These are phyloP conservation scores for Luffa acutangula DNA, from an alignment of 306 rosid species.

Conservation along the genomic window DNA sequence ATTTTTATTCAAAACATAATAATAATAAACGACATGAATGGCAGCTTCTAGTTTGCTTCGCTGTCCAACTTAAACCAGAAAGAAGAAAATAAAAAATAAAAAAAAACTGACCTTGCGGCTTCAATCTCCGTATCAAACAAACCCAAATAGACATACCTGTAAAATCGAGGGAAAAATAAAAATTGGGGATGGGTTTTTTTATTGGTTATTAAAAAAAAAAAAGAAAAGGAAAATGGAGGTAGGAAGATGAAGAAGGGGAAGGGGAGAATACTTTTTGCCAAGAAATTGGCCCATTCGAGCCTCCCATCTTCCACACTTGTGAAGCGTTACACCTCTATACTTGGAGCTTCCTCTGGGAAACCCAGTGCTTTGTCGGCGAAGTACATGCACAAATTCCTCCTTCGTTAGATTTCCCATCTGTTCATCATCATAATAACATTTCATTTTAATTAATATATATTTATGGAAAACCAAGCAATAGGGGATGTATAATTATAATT, in stretches of 20 bases:
- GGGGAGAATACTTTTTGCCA: conserved; percentile 65
- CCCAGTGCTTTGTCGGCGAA: conserved; percentile 98
- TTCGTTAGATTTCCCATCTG: conserved; percentile 91
- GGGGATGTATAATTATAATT: neutral
- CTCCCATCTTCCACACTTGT: conserved; percentile 99
- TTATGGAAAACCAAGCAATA: too few relatives aligned
- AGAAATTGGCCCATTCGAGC: conserved; percentile 98
- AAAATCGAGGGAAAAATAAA: conserved; percentile 8
- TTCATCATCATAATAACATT: neutral
- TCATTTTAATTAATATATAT: too few relatives aligned
- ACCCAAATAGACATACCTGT: conserved; percentile 90
- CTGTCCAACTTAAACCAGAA: neutral
- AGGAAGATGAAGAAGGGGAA: neutral
- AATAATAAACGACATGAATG: neutral
- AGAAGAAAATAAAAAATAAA: neutral
- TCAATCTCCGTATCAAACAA: conserved; percentile 89
- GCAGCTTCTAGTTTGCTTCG: neutral
- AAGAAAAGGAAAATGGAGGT: neutral
- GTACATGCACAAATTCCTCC: conserved; percentile 99
- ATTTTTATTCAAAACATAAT: neutral
- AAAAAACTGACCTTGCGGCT: conserved; percentile 68
- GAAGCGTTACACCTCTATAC: conserved; percentile 96
- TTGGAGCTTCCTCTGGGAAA: conserved; percentile 99
- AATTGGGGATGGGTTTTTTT: neutral
- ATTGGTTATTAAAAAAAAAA: neutral